A percentile compares a stretch with the other conserved stretches of the same genome.
Evolutionary conservation across 140 eudicot species (phyloP).

Genomic region (Stevia rebaudiana): DNA sequence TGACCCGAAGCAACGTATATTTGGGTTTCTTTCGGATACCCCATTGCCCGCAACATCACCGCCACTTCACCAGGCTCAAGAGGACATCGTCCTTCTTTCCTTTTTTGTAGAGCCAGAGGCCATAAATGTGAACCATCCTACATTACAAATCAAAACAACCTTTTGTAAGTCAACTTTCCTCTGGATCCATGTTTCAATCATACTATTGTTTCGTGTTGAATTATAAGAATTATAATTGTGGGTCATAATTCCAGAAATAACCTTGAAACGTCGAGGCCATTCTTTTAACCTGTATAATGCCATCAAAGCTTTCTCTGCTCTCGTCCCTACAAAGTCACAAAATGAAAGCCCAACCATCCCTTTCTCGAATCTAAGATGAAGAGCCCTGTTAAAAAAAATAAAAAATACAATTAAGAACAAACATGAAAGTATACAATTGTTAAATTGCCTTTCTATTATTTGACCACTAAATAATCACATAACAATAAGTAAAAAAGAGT

Average conservation of each 20-base stretch:
- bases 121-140: slow-evolving; percentile 98
- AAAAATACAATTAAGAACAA: too few relatives aligned
- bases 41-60: slow-evolving; percentile 96
- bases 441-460: too few relatives aligned
- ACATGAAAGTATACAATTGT: too few relatives aligned
- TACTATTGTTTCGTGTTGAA: not conserved
- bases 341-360: slow-evolving; percentile 99
- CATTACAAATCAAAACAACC: slow-evolving; percentile 14
- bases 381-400: slow-evolving; percentile 61
- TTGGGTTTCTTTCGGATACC: slow-evolving; percentile 96
- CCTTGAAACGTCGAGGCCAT: slow-evolving; percentile 90
- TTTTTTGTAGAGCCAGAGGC: slow-evolving; percentile 86
- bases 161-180: not conserved
- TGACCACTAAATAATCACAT: not conserved
- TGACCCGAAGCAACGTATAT: slow-evolving; percentile 98
- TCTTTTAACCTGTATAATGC: slow-evolving; percentile 82
- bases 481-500: slow-evolving; percentile 10
- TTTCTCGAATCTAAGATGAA: slow-evolving; percentile 96
- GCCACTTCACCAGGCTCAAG: slow-evolving; percentile 99
- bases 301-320: slow-evolving; percentile 89
- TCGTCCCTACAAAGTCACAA: slow-evolving; percentile 95
- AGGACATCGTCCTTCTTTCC: slow-evolving; percentile 99
- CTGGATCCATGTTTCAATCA: too few relatives aligned
- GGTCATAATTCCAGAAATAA: slow-evolving; percentile 5
- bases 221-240: too few relatives aligned